Percentiles rank a stretch among this genome's conserved stretches.
These are phyloP conservation scores for Xylariaceae sp. DNA, from an alignment of 2,329 filamentous ascomycete species.

Conservation along the genomic window DNA sequence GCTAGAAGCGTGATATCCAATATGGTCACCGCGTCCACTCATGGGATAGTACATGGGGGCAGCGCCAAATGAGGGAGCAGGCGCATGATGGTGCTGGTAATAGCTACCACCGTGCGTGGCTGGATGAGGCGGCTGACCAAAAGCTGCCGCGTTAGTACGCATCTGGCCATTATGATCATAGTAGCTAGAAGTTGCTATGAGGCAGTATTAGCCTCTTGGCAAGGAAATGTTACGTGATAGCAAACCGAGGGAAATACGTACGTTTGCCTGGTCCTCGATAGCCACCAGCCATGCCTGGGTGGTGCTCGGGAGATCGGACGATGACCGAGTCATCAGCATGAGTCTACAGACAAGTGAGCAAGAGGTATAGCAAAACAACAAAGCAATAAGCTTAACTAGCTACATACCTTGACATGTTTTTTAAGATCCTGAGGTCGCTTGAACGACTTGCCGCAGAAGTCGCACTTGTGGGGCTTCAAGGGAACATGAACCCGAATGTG, in stretches of 20 bases:
- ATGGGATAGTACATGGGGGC: slow-evolving; percentile 68
- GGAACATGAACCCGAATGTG: slow-evolving; percentile 99
- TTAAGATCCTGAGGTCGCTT: slow-evolving; percentile 98
- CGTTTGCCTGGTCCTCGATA: slow-evolving; percentile 55
- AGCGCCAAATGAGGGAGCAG: slow-evolving; percentile 57
- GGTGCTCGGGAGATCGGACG: slow-evolving; percentile 49
- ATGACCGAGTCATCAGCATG: slow-evolving; percentile 91
- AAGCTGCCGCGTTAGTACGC: slow-evolving; percentile 51
- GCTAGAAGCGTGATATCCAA: slow-evolving; percentile 53
- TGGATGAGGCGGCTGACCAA: slow-evolving; percentile 45
- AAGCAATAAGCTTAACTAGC: not conserved
- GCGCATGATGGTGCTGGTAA: slow-evolving; percentile 50
- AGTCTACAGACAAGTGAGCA: slow-evolving; percentile 47
- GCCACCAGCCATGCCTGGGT: slow-evolving; percentile 44
- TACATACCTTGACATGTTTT: slow-evolving; percentile 85
- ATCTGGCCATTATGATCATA: slow-evolving; percentile 65
- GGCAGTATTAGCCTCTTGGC: slow-evolving; percentile 39
- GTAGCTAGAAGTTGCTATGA: slow-evolving; percentile 52
- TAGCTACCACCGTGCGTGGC: slow-evolving; percentile 57
- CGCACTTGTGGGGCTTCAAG: slow-evolving; percentile 97
- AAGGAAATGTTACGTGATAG: slow-evolving; percentile 26
- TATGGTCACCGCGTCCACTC: slow-evolving; percentile 56
- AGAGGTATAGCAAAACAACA: not conserved
- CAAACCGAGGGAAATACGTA: slow-evolving; percentile 34
- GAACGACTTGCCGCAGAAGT: slow-evolving; percentile 98